Evolutionary conservation across 306 rosid species (phyloP), one percentile per base, ranked within the genome.

Genomic region (Acacia melanoxylon): DNA sequence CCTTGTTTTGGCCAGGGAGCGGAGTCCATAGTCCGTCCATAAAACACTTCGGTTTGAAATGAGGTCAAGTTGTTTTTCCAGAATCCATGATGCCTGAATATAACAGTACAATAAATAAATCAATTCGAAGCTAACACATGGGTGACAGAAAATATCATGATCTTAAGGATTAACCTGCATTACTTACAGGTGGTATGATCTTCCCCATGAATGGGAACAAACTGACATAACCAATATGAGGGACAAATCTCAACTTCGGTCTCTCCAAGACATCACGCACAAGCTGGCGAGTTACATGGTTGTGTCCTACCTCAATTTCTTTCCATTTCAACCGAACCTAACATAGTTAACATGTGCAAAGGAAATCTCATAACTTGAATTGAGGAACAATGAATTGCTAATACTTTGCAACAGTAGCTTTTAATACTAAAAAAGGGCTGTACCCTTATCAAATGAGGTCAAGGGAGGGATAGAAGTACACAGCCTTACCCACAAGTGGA

Each of bases 1-100:
- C 98, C 98, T 92, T 86, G 95, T 88, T 87, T 89, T 95, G 85
- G 97, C 86, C 77, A 95, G 98, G 78, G 99, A 95, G 22, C 97
- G 97, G n/a, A 95, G 89, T 71, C 99, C 99, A 87, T 88, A 93
- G 83, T 95, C 83, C 2, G 97, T 93, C 98, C 98, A 94, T 13
- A 94, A 82, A 81, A 88, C 80, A 80, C 94, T 91, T 62, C 85
- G 87, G 81, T 95, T 92, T 15, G 96, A 92, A 86, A 95, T 91
- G 75, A 92, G 85, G 68, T 93, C 91, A 59, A 95, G 93, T 89
- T 93, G 99, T 86, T 93, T 93, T 83, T 74, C 98, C 86, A 95
- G 89, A 84, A 93, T 89, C 98, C 90, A 86, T 35, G 98, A 95
- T 72, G 85, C 91, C 98, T 95, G 88, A 35, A 79, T 40, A 71